phyloP scores from a whole-genome alignment of 768 basidiomycete genomes.

The Floccularia luteovirens region DNA sequence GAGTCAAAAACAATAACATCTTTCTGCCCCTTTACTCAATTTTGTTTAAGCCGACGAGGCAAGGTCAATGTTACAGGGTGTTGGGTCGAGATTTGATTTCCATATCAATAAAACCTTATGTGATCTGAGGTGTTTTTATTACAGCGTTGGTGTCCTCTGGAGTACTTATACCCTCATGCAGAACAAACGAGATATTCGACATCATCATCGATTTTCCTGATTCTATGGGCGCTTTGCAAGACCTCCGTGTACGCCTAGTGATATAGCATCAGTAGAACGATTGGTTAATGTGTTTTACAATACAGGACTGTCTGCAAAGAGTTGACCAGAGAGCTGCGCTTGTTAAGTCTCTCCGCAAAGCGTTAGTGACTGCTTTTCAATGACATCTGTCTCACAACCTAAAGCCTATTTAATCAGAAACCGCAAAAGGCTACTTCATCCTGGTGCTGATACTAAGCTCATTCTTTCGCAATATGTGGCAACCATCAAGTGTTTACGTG shows the following conservation, averaged over 20 bases:
- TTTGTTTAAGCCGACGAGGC: conserved; percentile 57
- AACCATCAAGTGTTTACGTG: conserved; percentile 84
- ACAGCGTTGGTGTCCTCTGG: background rate
- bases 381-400: conserved; percentile 1
- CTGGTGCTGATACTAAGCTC: conserved; percentile 90
- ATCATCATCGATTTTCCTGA: conserved; percentile 95
- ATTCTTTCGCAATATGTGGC: conserved; percentile 88
- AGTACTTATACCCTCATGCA: conserved; percentile 14
- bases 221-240: conserved; percentile 75
- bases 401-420: conserved; percentile 41
- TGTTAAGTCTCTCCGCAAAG: conserved; percentile 69
- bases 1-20: too few relatives aligned
- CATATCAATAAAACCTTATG: conserved; percentile 89
- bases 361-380: conserved; percentile 42
- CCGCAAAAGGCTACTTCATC: conserved; percentile 83
- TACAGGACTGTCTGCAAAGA: conserved; percentile 69
- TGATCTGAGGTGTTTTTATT: conserved; percentile 59
- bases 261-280: background rate
- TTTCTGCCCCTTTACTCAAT: conserved; percentile 2
- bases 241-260: conserved; percentile 73
- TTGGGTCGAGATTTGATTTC: conserved; percentile 83
- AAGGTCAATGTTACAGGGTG: conserved; percentile 62
- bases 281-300: conserved; percentile 1
- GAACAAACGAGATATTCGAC: conserved; percentile 84
- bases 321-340: conserved; percentile 76